These are phyloP conservation scores for Goffeauzyma gilvescens DNA, from an alignment of 768 basidiomycete species.

Conservation along the genomic window DNA sequence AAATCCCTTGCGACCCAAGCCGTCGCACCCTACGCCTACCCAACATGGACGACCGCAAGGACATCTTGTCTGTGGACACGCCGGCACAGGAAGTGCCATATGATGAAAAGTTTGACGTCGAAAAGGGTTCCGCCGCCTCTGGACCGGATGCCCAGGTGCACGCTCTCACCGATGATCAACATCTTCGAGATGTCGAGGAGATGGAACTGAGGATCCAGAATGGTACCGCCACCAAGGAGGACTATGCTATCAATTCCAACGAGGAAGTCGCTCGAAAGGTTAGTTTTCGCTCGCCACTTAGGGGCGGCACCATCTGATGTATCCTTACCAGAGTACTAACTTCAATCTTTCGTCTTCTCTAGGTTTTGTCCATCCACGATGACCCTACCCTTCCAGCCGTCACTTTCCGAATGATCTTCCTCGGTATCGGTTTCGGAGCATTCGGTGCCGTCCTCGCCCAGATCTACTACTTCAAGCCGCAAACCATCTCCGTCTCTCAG, in stretches of 20 bases:
- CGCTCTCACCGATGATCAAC: background rate
- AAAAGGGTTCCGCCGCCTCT: background rate
- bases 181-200: slow-evolving; percentile 7
- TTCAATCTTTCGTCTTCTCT: no score
- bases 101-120: background rate
- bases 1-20: no score
- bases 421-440: slow-evolving; percentile 24
- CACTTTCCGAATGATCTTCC: slow-evolving; percentile 27
- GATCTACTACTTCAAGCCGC: slow-evolving; percentile 36
- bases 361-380: slow-evolving; percentile 31
- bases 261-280: no score
- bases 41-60: no score
- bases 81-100: no score
- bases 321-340: no score
- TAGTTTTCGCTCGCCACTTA: no score
- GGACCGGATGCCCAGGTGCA: background rate
- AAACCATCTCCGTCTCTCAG: slow-evolving; percentile 21
- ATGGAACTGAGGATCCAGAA: slow-evolving; percentile 6
- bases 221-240: slow-evolving; percentile 6
- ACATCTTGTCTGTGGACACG: no score
- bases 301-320: no score
- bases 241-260: no score
- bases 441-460: slow-evolving; percentile 29
- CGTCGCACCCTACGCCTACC: no score
- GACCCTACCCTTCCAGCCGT: slow-evolving; percentile 16